phyloP scores from a whole-genome alignment of 148 eudicot genomes.

The Chenopodium quinoa region DNA sequence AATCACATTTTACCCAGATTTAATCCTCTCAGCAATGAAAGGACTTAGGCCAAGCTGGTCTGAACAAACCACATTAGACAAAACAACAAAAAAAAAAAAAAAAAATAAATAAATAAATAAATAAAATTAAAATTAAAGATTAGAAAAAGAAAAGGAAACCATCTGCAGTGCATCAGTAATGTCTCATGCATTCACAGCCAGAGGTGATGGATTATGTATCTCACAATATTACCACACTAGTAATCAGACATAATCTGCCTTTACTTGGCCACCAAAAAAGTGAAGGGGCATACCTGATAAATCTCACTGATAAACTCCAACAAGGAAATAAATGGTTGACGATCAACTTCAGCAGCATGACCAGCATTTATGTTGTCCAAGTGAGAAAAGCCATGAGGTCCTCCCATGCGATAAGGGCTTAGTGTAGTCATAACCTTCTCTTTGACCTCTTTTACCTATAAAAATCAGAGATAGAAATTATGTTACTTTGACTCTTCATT shows the following conservation, averaged over 20 bases:
- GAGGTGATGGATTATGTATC: background rate
- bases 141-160: background rate
- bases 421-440: conserved; percentile 83
- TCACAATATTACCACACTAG: background rate
- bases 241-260: background rate
- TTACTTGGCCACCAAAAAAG: background rate
- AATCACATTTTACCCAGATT: no score
- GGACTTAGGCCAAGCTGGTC: background rate
- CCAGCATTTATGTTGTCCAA: conserved; percentile 45
- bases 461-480: conserved; percentile 10
- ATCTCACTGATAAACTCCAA: conserved; percentile 94
- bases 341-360: conserved; percentile 42
- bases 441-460: conserved; percentile 87
- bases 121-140: no score
- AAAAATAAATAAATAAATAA: background rate
- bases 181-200: background rate
- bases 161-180: background rate
- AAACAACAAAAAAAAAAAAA: background rate
- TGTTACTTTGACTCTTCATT: background rate
- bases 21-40: background rate
- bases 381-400: conserved; percentile 53
- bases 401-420: conserved; percentile 66
- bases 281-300: conserved; percentile 63
- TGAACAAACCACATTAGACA: background rate
- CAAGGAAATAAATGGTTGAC: conserved; percentile 77